Percentiles rank a stretch among this genome's conserved stretches.
These are phyloP conservation scores for Yamadazyma spencermartinsiae DNA, from an alignment of 1,139 yeast species.

Conservation along the genomic window DNA sequence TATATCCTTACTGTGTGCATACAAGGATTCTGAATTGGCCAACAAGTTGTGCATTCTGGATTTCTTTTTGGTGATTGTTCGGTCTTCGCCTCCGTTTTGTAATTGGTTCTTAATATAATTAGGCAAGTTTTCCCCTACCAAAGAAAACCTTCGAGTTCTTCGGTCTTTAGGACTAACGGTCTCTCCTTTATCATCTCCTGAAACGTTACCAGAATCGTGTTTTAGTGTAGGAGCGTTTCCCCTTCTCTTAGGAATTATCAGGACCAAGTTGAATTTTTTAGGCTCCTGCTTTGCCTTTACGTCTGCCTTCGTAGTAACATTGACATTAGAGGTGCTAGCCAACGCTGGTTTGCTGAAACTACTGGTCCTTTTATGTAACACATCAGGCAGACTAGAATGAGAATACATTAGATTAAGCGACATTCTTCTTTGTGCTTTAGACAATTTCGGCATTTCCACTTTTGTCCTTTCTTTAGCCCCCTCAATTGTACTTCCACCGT, in stretches of 20 bases:
- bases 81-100: slow-evolving; percentile 3
- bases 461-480: slow-evolving; percentile 4
- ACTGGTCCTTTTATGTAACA: slow-evolving; percentile 12
- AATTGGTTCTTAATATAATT: slow-evolving; percentile 38
- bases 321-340: slow-evolving; percentile 32
- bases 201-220: neutral
- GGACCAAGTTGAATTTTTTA: slow-evolving; percentile 12
- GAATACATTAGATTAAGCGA: slow-evolving; percentile 35
- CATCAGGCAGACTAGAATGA: slow-evolving; percentile 11
- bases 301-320: slow-evolving; percentile 35
- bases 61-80: slow-evolving; percentile 14
- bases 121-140: slow-evolving; percentile 44
- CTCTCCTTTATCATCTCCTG: neutral
- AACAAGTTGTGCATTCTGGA: slow-evolving; percentile 37
- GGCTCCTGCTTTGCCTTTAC: slow-evolving; percentile 6
- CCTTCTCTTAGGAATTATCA: slow-evolving; percentile 13
- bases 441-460: slow-evolving; percentile 22
- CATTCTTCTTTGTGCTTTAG: slow-evolving; percentile 27
- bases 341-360: slow-evolving; percentile 34
- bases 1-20: slow-evolving; percentile 26
- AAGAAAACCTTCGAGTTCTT: slow-evolving; percentile 28
- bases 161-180: slow-evolving; percentile 1
- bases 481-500: too few relatives aligned
- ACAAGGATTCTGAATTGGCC: slow-evolving; percentile 40
- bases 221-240: neutral